Base-by-base conservation (phyloP, 805 yeast species). In the Metschnikowia similis region DNA sequence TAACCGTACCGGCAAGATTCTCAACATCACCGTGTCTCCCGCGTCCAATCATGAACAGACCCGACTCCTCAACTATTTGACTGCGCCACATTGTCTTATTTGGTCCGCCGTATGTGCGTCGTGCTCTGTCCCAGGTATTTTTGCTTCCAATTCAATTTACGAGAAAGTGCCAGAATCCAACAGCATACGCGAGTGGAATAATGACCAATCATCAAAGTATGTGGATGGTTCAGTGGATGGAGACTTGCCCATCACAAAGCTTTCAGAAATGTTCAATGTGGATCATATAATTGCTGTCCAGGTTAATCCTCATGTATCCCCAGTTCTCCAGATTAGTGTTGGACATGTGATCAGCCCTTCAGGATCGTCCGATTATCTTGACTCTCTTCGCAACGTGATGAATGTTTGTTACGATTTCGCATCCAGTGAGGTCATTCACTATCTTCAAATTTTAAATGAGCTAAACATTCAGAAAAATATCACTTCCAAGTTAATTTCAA, bases 241-340 rank as follows among this genome's bases (percentile, higher is more conserved):
- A 55, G 99, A 94, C 66, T 70, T 94, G 47, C 99, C 99, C 3
- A 85, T 90, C 28, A 78, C 95, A 1, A 78, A 97, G 57, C 73
- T 94, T 21, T 85, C 95, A 17, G 99, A 94, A 64, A 90, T 94
- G 96, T 94, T 94, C 66, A 92, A 94, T 62, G 97, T 94, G 30
- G 96, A 94, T 64, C 97, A 94, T 66, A 91, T 94, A 54, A 90
- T 94, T 58, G 99, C 97, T 0, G 92, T 96, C 41, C 99, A 94
- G 65, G 99, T 94, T 1, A 94, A 94, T 62, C 96, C 97, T 0
- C 99, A 94, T 64, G 96, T 94, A 13, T 88, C 87, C 2, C 99
- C 99, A 0, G 78, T 92, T 45, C 73, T 94, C 58, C 83, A 83
- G 56, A 70, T 83, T 47, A 82, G 90, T 0, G 76, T 84, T 4